Evolutionary conservation across 2,329 filamentous ascomycete genomes (phyloP).

Genomic region (Penicillium sp.): DNA sequence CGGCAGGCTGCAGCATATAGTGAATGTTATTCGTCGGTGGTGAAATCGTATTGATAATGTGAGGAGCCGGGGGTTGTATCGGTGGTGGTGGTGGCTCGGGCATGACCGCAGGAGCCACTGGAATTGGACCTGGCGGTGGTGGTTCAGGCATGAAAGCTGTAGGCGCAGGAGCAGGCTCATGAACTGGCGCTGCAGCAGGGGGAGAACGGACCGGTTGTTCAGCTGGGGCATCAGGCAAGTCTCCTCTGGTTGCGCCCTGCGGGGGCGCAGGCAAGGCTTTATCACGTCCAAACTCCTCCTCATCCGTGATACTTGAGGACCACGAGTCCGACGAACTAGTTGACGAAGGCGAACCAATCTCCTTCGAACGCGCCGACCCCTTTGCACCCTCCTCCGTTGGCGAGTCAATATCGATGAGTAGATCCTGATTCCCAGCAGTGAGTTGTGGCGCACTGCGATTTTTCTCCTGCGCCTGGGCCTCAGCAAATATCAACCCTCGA

Average conservation of each 20-base stretch:
- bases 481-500: slow-evolving; percentile 24
- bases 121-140: slow-evolving; percentile 2
- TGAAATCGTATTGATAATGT: slow-evolving; percentile 16
- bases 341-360: slow-evolving; percentile 9
- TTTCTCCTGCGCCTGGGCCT: slow-evolving; percentile 6
- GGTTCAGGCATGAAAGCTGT: slow-evolving; percentile 1
- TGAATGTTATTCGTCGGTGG: slow-evolving; percentile 13
- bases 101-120: background rate
- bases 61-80: background rate
- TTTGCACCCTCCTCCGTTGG: slow-evolving; percentile 9
- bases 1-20: slow-evolving; percentile 23
- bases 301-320: slow-evolving; percentile 11
- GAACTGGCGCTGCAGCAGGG: slow-evolving; percentile 3
- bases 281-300: slow-evolving; percentile 21
- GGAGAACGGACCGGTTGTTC: background rate
- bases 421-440: background rate
- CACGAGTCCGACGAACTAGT: slow-evolving; percentile 14
- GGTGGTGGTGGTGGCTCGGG: background rate
- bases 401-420: slow-evolving; percentile 26
- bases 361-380: slow-evolving; percentile 1
- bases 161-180: slow-evolving; percentile 1
- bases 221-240: background rate
- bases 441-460: background rate
- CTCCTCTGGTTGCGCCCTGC: background rate
- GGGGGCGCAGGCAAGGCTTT: slow-evolving; percentile 7